Evolutionary conservation across 352 stramenopile species (phyloP).

Genomic region (Globisporangium echinulatum): DNA sequence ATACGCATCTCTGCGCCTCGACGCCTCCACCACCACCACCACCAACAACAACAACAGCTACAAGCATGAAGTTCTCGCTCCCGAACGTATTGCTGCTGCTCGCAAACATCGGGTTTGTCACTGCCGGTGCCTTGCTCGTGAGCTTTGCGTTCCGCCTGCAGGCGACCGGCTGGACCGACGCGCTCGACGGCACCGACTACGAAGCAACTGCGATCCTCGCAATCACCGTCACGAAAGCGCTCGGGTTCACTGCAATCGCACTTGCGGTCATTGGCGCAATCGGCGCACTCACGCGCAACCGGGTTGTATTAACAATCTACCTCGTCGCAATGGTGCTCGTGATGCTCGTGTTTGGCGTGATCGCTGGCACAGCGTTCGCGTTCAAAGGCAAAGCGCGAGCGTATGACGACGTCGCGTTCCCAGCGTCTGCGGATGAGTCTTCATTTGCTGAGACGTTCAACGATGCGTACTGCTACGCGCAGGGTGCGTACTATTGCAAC

Average conservation of each 20-base stretch:
- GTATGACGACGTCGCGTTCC: slow-evolving; percentile 53
- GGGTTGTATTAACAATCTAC: slow-evolving; percentile 66
- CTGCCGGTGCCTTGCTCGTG: slow-evolving; percentile 54
- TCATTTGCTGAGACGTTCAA: slow-evolving; percentile 71
- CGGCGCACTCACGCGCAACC: slow-evolving; percentile 59
- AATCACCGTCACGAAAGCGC: slow-evolving; percentile 36
- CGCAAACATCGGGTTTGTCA: slow-evolving; percentile 72
- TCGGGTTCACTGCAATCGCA: slow-evolving; percentile 48
- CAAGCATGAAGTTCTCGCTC: slow-evolving; percentile 27
- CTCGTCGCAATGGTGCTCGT: slow-evolving; percentile 57
- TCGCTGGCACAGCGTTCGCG: slow-evolving; percentile 59
- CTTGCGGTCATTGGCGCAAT: slow-evolving; percentile 61
- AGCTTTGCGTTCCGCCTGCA: slow-evolving; percentile 51
- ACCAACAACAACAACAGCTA: neutral
- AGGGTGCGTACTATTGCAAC: slow-evolving; percentile 82
- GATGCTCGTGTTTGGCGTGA: slow-evolving; percentile 68
- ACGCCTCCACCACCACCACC: neutral
- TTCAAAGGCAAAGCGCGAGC: slow-evolving; percentile 65
- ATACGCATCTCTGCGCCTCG: too few species aligned
- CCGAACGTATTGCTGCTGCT: slow-evolving; percentile 60
- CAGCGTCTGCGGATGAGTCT: slow-evolving; percentile 41
- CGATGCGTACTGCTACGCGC: slow-evolving; percentile 79
- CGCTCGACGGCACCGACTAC: slow-evolving; percentile 67
- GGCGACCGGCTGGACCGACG: slow-evolving; percentile 66
- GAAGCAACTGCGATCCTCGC: slow-evolving; percentile 36